These are phyloP conservation scores for Mycena chlorophos DNA, from an alignment of 768 basidiomycete genomes.

Conservation along the genomic window DNA sequence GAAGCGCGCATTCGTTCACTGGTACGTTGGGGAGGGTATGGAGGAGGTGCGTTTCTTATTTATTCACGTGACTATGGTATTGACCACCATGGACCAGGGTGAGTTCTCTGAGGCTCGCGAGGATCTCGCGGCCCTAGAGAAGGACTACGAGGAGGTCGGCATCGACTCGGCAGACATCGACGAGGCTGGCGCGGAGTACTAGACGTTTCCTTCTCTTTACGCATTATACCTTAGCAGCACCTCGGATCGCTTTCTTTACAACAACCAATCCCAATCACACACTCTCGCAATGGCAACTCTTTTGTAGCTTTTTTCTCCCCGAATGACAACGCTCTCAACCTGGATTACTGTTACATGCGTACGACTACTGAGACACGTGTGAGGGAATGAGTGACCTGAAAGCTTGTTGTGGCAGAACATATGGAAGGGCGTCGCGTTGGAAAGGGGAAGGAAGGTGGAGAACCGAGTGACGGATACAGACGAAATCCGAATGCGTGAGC, in stretches of 20 bases:
- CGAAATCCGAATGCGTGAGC: constrained; percentile 16
- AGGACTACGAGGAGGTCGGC: constrained; percentile 89
- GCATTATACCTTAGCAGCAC: constrained; percentile 4
- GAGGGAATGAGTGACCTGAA: too few relatives aligned
- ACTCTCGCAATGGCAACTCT: too few relatives aligned
- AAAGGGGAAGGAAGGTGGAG: background rate
- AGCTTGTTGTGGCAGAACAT: constrained; percentile 1
- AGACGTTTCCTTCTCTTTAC: constrained; percentile 1
- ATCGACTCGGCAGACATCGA: constrained; percentile 50
- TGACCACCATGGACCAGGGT: constrained; percentile 48
- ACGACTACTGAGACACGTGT: background rate
- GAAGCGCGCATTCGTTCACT: constrained; percentile 87
- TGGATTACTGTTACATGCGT: background rate
- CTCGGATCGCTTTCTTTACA: background rate
- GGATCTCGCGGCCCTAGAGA: constrained; percentile 99
- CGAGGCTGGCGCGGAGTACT: constrained; percentile 41
- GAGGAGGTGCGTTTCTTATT: constrained; percentile 45
- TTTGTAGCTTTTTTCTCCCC: background rate
- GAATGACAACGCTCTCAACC: background rate
- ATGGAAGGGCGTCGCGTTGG: background rate
- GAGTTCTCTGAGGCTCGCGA: constrained; percentile 99
- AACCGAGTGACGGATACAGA: constrained; percentile 13
- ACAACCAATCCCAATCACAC: background rate
- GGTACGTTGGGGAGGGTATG: constrained; percentile 84
- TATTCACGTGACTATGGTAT: background rate